phyloP scores from a whole-genome alignment of 352 stramenopile genomes.

The Aphanomyces cochlioides region DNA sequence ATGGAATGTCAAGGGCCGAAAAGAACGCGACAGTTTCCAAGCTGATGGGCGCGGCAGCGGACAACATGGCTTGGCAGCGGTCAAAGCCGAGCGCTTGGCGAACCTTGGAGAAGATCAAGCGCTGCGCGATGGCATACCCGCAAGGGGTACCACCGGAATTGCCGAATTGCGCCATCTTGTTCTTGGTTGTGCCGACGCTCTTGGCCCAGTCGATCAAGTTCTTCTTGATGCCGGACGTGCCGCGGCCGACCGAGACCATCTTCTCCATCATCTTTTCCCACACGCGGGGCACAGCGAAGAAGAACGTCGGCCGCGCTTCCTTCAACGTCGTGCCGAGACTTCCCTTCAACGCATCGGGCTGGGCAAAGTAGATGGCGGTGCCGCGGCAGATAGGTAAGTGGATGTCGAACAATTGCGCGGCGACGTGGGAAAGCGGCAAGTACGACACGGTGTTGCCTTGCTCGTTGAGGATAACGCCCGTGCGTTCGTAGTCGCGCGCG shows the following conservation, averaged over 20 bases:
- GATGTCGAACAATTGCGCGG: slow-evolving; percentile 76
- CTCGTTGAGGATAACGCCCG: slow-evolving; percentile 38
- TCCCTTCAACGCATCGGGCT: slow-evolving; percentile 66
- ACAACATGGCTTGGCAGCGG: slow-evolving; percentile 76
- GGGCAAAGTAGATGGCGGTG: slow-evolving; percentile 68
- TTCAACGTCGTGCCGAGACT: slow-evolving; percentile 59
- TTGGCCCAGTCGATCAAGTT: slow-evolving; percentile 83
- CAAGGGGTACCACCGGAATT: slow-evolving; percentile 47
- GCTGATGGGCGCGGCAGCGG: slow-evolving; percentile 56
- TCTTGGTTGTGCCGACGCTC: slow-evolving; percentile 51
- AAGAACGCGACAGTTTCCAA: slow-evolving; percentile 68
- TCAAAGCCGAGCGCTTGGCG: slow-evolving; percentile 76
- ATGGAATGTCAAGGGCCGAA: slow-evolving; percentile 62
- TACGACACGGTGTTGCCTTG: slow-evolving; percentile 71
- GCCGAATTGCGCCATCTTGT: slow-evolving; percentile 63
- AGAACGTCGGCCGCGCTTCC: slow-evolving; percentile 62
- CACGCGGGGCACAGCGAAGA: slow-evolving; percentile 82
- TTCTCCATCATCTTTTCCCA: slow-evolving; percentile 87
- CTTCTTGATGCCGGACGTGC: slow-evolving; percentile 80
- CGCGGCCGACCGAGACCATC: slow-evolving; percentile 53
- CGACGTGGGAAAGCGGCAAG: slow-evolving; percentile 78
- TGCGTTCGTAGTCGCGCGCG: slow-evolving; percentile 48
- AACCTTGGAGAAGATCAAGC: slow-evolving; percentile 75
- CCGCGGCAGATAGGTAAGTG: slow-evolving; percentile 62
- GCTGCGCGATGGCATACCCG: slow-evolving; percentile 78